These are phyloP conservation scores for Nymphaea colorata DNA, from an alignment of 164 flowering plant genomes.

Conservation along the genomic window DNA sequence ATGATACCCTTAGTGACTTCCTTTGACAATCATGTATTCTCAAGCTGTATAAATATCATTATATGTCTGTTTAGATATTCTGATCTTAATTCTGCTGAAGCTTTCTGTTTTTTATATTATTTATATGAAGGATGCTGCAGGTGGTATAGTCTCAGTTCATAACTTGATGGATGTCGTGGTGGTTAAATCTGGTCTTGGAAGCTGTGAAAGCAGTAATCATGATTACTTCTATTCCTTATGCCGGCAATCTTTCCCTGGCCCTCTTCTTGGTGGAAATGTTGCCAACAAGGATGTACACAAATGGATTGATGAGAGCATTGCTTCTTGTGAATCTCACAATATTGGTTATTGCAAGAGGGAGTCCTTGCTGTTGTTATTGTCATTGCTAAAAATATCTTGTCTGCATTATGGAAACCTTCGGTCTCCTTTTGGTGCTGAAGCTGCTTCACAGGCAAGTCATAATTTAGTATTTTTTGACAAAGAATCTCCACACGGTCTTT, in stretches of 20 bases:
- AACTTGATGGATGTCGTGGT: constrained; percentile 62
- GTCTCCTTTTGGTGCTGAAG: constrained; percentile 81
- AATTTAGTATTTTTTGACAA: neutral
- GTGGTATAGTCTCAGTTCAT: constrained; percentile 50
- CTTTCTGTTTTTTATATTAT: neutral
- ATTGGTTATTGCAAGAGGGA: constrained; percentile 44
- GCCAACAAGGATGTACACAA: constrained; percentile 74
- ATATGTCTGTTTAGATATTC: neutral
- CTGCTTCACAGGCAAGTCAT: constrained; percentile 41
- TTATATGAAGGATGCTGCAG: constrained; percentile 44
- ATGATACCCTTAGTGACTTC: neutral
- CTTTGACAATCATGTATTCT: neutral
- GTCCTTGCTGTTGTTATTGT: constrained; percentile 59
- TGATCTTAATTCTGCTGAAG: neutral
- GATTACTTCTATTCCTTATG: constrained; percentile 56
- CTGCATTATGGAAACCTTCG: constrained; percentile 96
- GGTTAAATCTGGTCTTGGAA: constrained; percentile 21
- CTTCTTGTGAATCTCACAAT: constrained; percentile 38
- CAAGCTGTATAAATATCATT: too few species aligned
- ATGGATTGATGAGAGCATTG: constrained; percentile 93
- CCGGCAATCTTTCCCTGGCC: constrained; percentile 86
- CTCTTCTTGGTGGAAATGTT: constrained; percentile 80
- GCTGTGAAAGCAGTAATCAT: constrained; percentile 18
- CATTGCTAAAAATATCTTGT: constrained; percentile 76
- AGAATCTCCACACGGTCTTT: neutral